These are phyloP conservation scores for Fremontodendron californicum DNA, from an alignment of 345 rosid genomes.

Conservation along the genomic window DNA sequence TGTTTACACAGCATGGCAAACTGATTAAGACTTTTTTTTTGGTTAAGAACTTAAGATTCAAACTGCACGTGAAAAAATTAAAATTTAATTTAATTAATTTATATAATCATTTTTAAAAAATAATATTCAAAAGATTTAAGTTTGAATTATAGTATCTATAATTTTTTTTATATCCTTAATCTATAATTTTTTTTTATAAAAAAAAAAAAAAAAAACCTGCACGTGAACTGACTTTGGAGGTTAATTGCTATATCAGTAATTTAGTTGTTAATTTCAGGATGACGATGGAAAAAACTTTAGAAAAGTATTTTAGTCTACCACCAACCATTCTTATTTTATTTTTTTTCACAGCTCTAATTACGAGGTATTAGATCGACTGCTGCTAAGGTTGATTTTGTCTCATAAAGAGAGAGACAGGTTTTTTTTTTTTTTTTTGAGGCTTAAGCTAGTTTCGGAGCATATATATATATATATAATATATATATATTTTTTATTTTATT, in stretches of 20 bases:
- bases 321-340: background rate
- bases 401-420: too few species aligned
- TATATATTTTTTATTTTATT: background rate
- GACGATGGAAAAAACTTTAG: background rate
- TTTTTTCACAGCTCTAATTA: background rate
- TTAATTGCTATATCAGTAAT: background rate
- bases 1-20: constrained; percentile 22
- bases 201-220: too few species aligned
- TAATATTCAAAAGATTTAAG: too few species aligned
- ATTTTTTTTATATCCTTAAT: too few species aligned
- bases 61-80: constrained; percentile 20
- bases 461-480: too few species aligned
- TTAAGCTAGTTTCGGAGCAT: background rate
- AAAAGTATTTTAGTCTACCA: background rate
- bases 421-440: background rate
- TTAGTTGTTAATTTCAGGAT: background rate
- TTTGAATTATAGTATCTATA: too few species aligned
- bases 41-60: background rate
- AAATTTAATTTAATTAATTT: too few species aligned
- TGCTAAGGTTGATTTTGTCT: background rate
- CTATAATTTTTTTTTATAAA: too few species aligned
- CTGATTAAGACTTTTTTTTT: background rate
- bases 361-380: background rate
- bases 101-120: too few species aligned
- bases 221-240: constrained; percentile 19